These are phyloP conservation scores for Boletus sp. DNA, from an alignment of 768 basidiomycete species.

Conservation along the genomic window DNA sequence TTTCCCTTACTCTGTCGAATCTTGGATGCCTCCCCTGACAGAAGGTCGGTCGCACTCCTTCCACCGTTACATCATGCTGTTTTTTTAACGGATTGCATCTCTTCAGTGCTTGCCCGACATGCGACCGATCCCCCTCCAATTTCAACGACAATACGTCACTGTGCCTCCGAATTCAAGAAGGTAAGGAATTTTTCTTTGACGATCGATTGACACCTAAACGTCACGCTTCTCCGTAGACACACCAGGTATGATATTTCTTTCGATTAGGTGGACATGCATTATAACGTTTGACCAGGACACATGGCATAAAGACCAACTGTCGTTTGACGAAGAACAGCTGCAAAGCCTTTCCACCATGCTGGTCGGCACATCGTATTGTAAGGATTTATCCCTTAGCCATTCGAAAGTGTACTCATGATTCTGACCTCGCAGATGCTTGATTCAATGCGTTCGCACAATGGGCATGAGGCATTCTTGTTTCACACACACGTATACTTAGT, in stretches of 20 bases:
- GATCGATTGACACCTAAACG: slow-evolving; percentile 1
- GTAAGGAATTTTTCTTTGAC: slow-evolving; percentile 36
- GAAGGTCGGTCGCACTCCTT: slow-evolving; percentile 49
- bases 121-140: slow-evolving; percentile 87
- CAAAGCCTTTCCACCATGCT: slow-evolving; percentile 86
- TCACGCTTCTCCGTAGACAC: slow-evolving; percentile 43
- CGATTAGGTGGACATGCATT: slow-evolving; percentile 2
- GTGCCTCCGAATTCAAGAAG: slow-evolving; percentile 85
- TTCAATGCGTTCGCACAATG: slow-evolving; percentile 6
- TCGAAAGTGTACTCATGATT: slow-evolving; percentile 14
- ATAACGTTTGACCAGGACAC: slow-evolving; percentile 59
- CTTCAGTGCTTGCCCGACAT: slow-evolving; percentile 68
- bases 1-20: slow-evolving; percentile 93
- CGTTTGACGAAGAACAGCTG: slow-evolving; percentile 87
- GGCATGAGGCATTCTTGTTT: not conserved
- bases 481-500: not conserved
- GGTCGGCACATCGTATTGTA: slow-evolving; percentile 87
- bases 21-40: slow-evolving; percentile 84
- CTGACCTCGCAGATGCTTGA: slow-evolving; percentile 25
- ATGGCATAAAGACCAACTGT: slow-evolving; percentile 86
- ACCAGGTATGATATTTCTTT: slow-evolving; percentile 45
- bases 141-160: slow-evolving; percentile 84
- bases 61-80: not conserved
- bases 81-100: not conserved
- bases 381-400: slow-evolving; percentile 30